Percentiles rank a stretch among this genome's conserved stretches.
phyloP scores from a whole-genome alignment of 768 basidiomycete species.

The Crassisporium funariophilum region DNA sequence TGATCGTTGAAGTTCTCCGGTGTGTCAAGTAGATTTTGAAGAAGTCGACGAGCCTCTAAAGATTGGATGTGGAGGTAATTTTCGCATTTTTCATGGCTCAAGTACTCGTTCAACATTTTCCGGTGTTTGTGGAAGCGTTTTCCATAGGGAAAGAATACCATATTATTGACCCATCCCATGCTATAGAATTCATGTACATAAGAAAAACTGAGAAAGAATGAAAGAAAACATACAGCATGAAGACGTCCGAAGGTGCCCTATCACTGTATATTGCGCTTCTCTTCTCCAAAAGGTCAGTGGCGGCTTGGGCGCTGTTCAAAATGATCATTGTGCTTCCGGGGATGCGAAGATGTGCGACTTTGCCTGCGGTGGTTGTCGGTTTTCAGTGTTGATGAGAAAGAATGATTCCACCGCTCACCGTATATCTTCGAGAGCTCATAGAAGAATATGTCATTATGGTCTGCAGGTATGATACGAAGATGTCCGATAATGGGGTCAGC shows the following conservation, averaged over 20 bases:
- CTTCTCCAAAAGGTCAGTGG: conserved; percentile 60
- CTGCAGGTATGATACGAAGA: conserved; percentile 33
- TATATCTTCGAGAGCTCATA: conserved; percentile 36
- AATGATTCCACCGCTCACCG: conserved; percentile 21
- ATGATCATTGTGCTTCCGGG: conserved; percentile 56
- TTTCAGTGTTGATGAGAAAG: conserved; percentile 30
- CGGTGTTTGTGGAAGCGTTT: conserved; percentile 50
- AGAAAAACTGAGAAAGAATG: conserved; percentile 30
- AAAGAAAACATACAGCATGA: conserved; percentile 16
- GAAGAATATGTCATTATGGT: no score
- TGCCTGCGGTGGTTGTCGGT: no score
- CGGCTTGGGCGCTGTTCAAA: conserved; percentile 47
- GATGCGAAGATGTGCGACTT: conserved; percentile 51
- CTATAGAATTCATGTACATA: conserved; percentile 50
- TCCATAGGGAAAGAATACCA: conserved; percentile 49
- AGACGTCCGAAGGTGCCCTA: conserved; percentile 37
- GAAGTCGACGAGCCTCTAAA: conserved; percentile 43
- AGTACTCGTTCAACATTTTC: conserved; percentile 45
- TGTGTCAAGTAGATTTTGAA: conserved; percentile 46
- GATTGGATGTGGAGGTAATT: conserved; percentile 42
- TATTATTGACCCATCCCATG: conserved; percentile 50
- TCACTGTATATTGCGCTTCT: conserved; percentile 64
- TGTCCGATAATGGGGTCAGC: conserved; percentile 40
- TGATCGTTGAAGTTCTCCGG: no score
- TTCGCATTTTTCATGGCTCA: conserved; percentile 39